A percentile compares a stretch with the other conserved stretches of the same genome.
Evolutionary conservation across 805 yeast genomes (phyloP).

Genomic region (Yarrowia yakushimensis): DNA sequence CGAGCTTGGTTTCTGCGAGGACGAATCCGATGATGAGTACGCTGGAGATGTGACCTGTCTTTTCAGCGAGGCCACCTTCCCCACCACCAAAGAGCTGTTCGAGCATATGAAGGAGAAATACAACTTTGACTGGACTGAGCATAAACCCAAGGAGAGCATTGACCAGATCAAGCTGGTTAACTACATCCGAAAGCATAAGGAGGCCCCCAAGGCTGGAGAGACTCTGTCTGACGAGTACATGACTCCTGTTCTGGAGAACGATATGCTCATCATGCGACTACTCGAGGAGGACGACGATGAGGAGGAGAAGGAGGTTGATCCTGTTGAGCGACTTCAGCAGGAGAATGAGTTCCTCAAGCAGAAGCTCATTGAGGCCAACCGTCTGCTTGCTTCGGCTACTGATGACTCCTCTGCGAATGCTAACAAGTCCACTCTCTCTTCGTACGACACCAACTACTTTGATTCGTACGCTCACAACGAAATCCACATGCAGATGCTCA

Average conservation of each 20-base stretch:
- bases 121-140: slow-evolving; percentile 30
- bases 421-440: slow-evolving; percentile 5
- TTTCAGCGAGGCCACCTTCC: slow-evolving; percentile 28
- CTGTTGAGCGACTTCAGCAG: neutral
- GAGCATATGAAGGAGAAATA: slow-evolving; percentile 30
- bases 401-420: neutral
- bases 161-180: slow-evolving; percentile 34
- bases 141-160: slow-evolving; percentile 30
- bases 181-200: slow-evolving; percentile 31
- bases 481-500: slow-evolving; percentile 97
- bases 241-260: slow-evolving; percentile 34
- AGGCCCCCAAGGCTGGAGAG: slow-evolving; percentile 25
- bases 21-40: slow-evolving; percentile 32
- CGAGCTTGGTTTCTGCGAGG: slow-evolving; percentile 33
- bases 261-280: slow-evolving; percentile 31
- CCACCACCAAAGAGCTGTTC: slow-evolving; percentile 30
- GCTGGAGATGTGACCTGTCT: slow-evolving; percentile 30
- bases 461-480: slow-evolving; percentile 94
- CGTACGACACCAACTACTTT: slow-evolving; percentile 83
- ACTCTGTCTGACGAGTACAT: slow-evolving; percentile 29
- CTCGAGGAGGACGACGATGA: slow-evolving; percentile 31
- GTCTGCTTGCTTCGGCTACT: slow-evolving; percentile 8
- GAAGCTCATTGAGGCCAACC: slow-evolving; percentile 10
- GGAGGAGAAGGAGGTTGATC: slow-evolving; percentile 33
- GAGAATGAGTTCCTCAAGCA: slow-evolving; percentile 19